These are phyloP conservation scores for Papiliotrema nemorosa DNA, from an alignment of 1,284 basidiomycete genomes.

Conservation along the genomic window DNA sequence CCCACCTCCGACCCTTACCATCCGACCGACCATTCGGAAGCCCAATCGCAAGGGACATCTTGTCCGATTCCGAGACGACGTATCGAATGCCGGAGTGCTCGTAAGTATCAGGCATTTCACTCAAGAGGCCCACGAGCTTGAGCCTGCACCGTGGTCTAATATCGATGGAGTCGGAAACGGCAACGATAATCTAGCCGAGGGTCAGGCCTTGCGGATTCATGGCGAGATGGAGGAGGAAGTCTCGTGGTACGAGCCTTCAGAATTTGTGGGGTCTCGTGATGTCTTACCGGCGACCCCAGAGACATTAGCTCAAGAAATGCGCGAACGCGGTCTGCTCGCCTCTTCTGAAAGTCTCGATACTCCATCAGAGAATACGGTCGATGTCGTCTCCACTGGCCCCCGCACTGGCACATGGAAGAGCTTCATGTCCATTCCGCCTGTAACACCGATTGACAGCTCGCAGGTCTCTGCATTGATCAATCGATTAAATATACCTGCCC, in stretches of 20 bases:
- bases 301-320: constrained; percentile 22
- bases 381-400: constrained; percentile 5
- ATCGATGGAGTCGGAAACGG: constrained; percentile 24
- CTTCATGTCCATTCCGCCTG: too few relatives aligned
- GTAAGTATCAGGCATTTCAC: constrained; percentile 26
- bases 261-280: background rate
- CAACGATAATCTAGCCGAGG: constrained; percentile 34
- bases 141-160: constrained; percentile 24
- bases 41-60: constrained; percentile 34
- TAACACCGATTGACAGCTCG: too few relatives aligned
- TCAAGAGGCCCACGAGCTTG: constrained; percentile 32
- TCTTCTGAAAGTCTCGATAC: constrained; percentile 17
- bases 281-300: constrained; percentile 20
- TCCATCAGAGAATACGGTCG: constrained; percentile 20
- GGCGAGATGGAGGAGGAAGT: constrained; percentile 22
- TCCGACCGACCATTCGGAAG: constrained; percentile 12
- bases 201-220: constrained; percentile 18
- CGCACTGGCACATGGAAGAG: background rate
- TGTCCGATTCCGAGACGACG: constrained; percentile 32
- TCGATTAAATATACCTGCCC: too few relatives aligned
- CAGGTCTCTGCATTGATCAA: too few relatives aligned
- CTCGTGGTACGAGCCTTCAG: constrained; percentile 35
- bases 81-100: constrained; percentile 20
- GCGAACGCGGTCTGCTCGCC: constrained; percentile 31
- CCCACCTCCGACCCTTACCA: background rate